A percentile compares a stretch with the other conserved stretches of the same genome.
Evolutionary conservation across 345 rosid species (phyloP).

Genomic region (Laguncularia racemosa): DNA sequence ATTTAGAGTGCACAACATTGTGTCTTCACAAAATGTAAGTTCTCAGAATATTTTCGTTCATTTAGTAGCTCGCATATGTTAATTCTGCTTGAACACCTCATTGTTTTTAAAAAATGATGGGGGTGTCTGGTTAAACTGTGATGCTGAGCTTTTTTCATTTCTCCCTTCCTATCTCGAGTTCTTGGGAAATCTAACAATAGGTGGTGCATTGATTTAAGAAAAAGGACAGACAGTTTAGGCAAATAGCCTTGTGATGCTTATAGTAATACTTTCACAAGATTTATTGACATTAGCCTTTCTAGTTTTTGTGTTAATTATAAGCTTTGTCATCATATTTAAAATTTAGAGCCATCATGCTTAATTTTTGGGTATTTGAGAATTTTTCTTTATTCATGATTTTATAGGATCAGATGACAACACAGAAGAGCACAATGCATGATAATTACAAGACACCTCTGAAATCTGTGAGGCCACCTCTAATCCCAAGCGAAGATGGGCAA

Average conservation of each 20-base stretch:
- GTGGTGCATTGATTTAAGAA: too few relatives aligned
- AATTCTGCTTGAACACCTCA: too few relatives aligned
- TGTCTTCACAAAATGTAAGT: slow-evolving; percentile 66
- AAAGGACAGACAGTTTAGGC: too few relatives aligned
- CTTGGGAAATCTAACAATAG: too few relatives aligned
- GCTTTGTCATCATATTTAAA: background rate
- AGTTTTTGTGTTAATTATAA: background rate
- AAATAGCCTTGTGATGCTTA: too few relatives aligned
- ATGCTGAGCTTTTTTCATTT: too few relatives aligned
- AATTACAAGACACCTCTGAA: slow-evolving; percentile 48
- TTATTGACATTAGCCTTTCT: too few relatives aligned
- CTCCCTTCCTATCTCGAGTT: too few relatives aligned
- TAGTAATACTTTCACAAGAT: too few relatives aligned
- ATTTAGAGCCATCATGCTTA: background rate
- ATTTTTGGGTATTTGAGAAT: background rate
- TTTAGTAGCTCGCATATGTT: background rate
- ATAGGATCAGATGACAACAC: slow-evolving; percentile 40
- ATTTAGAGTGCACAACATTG: slow-evolving; percentile 56
- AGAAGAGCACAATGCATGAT: slow-evolving; percentile 17
- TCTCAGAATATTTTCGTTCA: slow-evolving; percentile 3
- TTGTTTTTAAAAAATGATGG: too few relatives aligned
- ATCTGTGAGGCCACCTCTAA: slow-evolving; percentile 65
- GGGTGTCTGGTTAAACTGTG: too few relatives aligned
- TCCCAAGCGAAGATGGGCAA: slow-evolving; percentile 54
- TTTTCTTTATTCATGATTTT: slow-evolving; percentile 11